Percentiles rank a stretch among this genome's conserved stretches.
These are phyloP conservation scores for Chondrostereum purpureum DNA, from an alignment of 1,284 basidiomycete genomes.

Conservation along the genomic window DNA sequence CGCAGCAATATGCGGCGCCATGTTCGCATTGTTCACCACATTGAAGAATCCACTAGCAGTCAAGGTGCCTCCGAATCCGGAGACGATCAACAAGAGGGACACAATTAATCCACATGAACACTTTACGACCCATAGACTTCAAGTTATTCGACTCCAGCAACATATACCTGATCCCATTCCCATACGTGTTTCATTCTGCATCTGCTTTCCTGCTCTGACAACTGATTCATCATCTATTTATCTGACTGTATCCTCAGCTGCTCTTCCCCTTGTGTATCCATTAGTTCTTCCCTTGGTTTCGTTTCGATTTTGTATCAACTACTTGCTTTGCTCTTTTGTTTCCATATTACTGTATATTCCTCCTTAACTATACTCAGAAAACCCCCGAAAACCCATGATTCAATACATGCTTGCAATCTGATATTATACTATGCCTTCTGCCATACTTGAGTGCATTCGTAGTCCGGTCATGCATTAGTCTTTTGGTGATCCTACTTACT, in stretches of 20 bases:
- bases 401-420: too few species aligned
- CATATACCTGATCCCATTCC: conserved; percentile 3
- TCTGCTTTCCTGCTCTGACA: background rate
- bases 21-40: conserved; percentile 22
- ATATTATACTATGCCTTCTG: too few species aligned
- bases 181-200: background rate
- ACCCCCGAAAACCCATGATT: too few species aligned
- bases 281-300: background rate
- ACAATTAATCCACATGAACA: background rate
- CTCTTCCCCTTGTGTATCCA: background rate
- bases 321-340: background rate
- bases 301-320: conserved; percentile 1
- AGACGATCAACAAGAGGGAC: conserved; percentile 15
- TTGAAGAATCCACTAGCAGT: conserved; percentile 8
- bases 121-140: too few species aligned
- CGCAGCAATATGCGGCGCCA: conserved; percentile 54
- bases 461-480: too few species aligned
- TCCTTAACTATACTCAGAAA: too few species aligned
- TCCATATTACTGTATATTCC: too few species aligned
- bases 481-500: too few species aligned
- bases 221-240: conserved; percentile 1
- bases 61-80: conserved; percentile 13
- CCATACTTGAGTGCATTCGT: too few species aligned
- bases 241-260: background rate
- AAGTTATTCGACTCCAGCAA: background rate